A percentile compares a stretch with the other conserved stretches of the same genome.
Evolutionary conservation across 1,284 basidiomycete genomes (phyloP).

Genomic region (Fomitopsis pinicola): DNA sequence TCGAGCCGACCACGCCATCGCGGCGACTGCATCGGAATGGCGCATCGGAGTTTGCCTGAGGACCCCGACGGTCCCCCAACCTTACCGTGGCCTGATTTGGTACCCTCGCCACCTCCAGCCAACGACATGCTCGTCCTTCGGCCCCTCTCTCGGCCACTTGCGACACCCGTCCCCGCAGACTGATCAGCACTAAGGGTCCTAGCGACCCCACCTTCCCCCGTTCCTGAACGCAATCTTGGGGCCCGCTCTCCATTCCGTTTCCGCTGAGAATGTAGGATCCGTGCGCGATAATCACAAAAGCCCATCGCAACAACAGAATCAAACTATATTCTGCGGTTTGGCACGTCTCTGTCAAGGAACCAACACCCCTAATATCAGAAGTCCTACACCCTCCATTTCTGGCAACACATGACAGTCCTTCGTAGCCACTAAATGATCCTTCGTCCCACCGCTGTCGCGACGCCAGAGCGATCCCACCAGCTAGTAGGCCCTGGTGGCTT

Average conservation of each 20-base stretch:
- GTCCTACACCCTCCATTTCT: not conserved
- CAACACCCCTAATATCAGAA: not conserved
- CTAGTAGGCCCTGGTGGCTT: not conserved
- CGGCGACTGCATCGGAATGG: not conserved
- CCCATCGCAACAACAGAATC: not conserved
- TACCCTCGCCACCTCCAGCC: not conserved
- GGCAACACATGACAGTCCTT: slow-evolving; percentile 4
- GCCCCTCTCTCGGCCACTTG: not conserved
- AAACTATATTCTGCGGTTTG: not conserved
- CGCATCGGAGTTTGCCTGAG: slow-evolving; percentile 4
- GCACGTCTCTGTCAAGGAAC: not conserved
- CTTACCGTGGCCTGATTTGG: not conserved
- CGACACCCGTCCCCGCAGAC: not conserved
- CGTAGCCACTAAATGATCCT: not conserved
- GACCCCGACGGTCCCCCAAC: slow-evolving; percentile 4
- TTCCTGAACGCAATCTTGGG: not conserved
- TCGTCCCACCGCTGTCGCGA: not conserved
- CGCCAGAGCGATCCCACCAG: not conserved
- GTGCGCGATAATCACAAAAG: not conserved
- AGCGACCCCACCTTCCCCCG: not conserved
- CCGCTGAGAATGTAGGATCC: not conserved
- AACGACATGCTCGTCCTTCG: not conserved
- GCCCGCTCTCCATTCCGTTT: not conserved
- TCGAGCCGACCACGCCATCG: slow-evolving; percentile 1
- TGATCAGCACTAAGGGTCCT: not conserved